Evolutionary conservation across 2,329 filamentous ascomycete species (phyloP).

Genomic region (Cordyceps cateniannulata): DNA sequence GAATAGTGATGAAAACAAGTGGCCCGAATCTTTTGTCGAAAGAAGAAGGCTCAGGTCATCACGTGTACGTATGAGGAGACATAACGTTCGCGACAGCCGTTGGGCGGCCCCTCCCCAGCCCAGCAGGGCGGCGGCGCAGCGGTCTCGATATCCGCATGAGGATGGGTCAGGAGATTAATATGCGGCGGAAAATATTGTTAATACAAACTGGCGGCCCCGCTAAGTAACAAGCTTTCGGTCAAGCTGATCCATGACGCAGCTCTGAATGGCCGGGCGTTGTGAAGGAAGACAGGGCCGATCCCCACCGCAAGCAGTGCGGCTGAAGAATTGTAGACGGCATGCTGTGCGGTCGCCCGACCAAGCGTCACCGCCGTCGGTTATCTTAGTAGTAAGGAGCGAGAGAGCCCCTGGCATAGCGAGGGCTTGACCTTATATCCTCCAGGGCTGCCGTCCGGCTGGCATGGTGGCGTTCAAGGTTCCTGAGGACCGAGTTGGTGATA

Average conservation of each 20-base stretch:
- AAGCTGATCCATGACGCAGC: background rate
- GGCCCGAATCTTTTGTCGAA: background rate
- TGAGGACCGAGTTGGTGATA: background rate
- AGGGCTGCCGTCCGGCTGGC: background rate
- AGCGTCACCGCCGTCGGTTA: background rate
- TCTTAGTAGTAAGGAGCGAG: background rate
- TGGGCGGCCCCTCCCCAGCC: background rate
- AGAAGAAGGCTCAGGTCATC: background rate
- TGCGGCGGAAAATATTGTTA: background rate
- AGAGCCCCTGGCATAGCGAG: background rate
- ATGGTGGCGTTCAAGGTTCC: background rate
- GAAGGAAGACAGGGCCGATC: background rate
- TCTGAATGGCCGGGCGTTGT: background rate
- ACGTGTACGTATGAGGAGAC: background rate
- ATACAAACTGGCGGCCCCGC: background rate
- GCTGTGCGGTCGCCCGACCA: background rate
- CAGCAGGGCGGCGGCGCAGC: too few species aligned
- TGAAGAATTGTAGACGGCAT: background rate
- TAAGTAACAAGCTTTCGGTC: background rate
- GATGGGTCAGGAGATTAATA: background rate
- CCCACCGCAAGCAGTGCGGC: constrained; percentile 4
- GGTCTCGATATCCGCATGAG: constrained; percentile 1
- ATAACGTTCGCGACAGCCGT: background rate
- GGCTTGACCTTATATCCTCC: too few species aligned
- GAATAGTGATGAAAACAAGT: background rate